A percentile compares a stretch with the other conserved stretches of the same genome.
These are phyloP conservation scores for Fragilaria radians DNA, from an alignment of 108 stramenopile species.

Conservation along the genomic window DNA sequence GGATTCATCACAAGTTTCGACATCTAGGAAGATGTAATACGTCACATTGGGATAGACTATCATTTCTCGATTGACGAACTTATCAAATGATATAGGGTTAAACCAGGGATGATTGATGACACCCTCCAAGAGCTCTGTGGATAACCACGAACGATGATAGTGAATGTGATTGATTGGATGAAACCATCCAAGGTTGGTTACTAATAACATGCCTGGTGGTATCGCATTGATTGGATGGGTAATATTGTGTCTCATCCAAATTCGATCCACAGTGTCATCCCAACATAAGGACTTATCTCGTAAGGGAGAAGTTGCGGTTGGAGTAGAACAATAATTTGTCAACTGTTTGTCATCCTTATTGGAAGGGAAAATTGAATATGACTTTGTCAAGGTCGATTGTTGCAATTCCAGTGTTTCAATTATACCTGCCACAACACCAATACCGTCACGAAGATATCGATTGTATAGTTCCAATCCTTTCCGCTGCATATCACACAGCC, in stretches of 20 bases:
- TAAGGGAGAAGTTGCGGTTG: too few species aligned
- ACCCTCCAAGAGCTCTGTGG: conserved; percentile 11
- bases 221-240: too few species aligned
- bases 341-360: too few species aligned
- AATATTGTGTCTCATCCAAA: too few species aligned
- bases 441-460: conserved; percentile 8
- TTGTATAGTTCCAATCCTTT: conserved; percentile 12
- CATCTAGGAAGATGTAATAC: conserved; percentile 31
- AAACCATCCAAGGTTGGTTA: conserved; percentile 26
- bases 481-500: conserved; percentile 7
- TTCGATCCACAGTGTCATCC: too few species aligned
- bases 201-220: conserved; percentile 13
- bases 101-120: conserved; percentile 37
- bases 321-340: too few species aligned
- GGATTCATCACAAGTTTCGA: conserved; percentile 21
- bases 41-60: too few species aligned
- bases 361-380: too few species aligned
- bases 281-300: too few species aligned
- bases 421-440: background rate
- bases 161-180: conserved; percentile 6
- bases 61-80: conserved; percentile 1
- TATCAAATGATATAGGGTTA: conserved; percentile 26
- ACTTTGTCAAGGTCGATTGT: too few species aligned
- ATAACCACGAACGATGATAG: background rate
- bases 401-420: background rate